Percentiles rank a stretch among this genome's conserved stretches.
phyloP scores from a whole-genome alignment of 345 rosid species.

The Eucalyptus polybractea region DNA sequence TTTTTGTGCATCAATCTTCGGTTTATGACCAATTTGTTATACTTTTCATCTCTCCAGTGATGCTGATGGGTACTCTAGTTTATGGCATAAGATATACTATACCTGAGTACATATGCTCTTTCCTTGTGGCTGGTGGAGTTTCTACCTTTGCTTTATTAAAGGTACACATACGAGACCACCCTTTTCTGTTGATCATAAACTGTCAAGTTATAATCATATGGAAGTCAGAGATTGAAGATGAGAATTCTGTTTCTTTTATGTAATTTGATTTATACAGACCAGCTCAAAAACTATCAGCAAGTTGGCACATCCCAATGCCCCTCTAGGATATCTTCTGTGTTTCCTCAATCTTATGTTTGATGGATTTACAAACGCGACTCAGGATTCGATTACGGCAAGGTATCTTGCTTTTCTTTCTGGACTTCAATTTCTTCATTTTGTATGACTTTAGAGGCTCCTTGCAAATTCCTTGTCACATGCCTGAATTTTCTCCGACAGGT shows the following conservation, averaged over 20 bases:
- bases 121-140: conserved; percentile 96
- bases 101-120: conserved; percentile 66
- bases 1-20: neutral
- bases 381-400: conserved; percentile 86
- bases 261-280: conserved; percentile 36
- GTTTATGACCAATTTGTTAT: neutral
- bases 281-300: conserved; percentile 92
- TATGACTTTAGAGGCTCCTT: neutral
- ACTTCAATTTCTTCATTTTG: neutral
- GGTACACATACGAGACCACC: conserved; percentile 14
- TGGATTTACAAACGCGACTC: conserved; percentile 97
- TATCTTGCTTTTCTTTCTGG: neutral
- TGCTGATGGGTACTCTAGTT: conserved; percentile 87
- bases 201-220: neutral
- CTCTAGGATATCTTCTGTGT: conserved; percentile 89
- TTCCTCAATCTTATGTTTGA: conserved; percentile 91
- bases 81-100: conserved; percentile 78
- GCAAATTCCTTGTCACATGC: neutral
- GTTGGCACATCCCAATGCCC: conserved; percentile 93
- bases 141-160: conserved; percentile 74
- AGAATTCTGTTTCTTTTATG: neutral
- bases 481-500: conserved; percentile 23
- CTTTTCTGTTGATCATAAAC: neutral
- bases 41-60: conserved; percentile 39
- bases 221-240: neutral